Evolutionary conservation across 352 stramenopile genomes (phyloP).

Genomic region (Pythium angustatum): DNA sequence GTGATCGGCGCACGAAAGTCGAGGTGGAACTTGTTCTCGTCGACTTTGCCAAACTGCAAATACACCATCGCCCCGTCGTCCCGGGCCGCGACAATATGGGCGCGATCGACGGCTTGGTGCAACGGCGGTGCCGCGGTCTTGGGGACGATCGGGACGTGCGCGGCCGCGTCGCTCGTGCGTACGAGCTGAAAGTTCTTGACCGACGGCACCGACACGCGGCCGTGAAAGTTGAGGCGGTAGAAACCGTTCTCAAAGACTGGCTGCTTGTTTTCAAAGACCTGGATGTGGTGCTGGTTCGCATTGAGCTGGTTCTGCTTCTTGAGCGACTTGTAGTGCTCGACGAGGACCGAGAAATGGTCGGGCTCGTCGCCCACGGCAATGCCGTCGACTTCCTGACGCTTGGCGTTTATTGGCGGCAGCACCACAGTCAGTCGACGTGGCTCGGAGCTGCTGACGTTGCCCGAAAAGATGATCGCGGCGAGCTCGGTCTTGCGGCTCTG

Average conservation of each 20-base stretch:
- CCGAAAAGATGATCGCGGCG: constrained; percentile 64
- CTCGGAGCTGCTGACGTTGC: constrained; percentile 48
- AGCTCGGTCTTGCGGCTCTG: constrained; percentile 74
- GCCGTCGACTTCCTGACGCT: constrained; percentile 48
- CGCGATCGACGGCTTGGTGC: background rate
- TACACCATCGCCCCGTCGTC: constrained; percentile 32
- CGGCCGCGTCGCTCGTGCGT: constrained; percentile 13
- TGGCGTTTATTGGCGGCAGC: constrained; percentile 47
- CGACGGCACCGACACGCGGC: constrained; percentile 68
- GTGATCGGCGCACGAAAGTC: constrained; percentile 75
- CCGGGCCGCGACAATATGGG: background rate
- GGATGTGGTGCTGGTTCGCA: constrained; percentile 27
- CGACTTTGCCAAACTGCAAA: constrained; percentile 80
- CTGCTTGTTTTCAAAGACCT: constrained; percentile 71
- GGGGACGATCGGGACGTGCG: background rate
- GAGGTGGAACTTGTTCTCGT: constrained; percentile 79
- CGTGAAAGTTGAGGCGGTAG: constrained; percentile 83
- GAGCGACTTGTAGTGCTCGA: constrained; percentile 43
- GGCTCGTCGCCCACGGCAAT: constrained; percentile 47
- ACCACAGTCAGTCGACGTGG: constrained; percentile 51
- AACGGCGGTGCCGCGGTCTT: constrained; percentile 1
- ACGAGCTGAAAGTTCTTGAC: constrained; percentile 86
- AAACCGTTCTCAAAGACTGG: constrained; percentile 77
- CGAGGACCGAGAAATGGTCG: constrained; percentile 52
- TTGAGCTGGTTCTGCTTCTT: constrained; percentile 13